Conservation (phyloP, 805 yeast species). For the Teunomyces lycoperdinae region DNA sequence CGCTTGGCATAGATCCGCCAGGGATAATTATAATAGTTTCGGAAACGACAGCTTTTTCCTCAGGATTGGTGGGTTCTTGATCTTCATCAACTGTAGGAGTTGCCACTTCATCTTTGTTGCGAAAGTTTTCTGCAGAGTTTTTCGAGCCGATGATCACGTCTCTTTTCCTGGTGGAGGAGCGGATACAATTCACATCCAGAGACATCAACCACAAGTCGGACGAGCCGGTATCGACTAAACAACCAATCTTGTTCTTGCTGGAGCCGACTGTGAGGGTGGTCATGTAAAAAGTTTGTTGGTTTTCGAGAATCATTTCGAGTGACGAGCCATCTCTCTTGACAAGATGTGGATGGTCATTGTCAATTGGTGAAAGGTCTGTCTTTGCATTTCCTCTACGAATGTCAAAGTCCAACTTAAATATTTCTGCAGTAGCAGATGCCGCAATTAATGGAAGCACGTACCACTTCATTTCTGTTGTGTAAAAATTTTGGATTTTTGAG, state of each 20-base stretch:
- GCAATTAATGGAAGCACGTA: slow-evolving; percentile 2
- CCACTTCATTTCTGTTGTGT: slow-evolving; percentile 7
- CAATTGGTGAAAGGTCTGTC: slow-evolving; percentile 6
- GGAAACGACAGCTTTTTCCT: background rate
- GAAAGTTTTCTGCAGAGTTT: background rate
- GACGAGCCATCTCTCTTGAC: slow-evolving; percentile 16
- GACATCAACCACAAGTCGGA: slow-evolving; percentile 44
- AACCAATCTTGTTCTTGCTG: slow-evolving; percentile 23
- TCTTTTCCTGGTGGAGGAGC: slow-evolving; percentile 3
- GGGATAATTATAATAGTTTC: slow-evolving; percentile 3
- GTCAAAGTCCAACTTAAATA: slow-evolving; percentile 16
- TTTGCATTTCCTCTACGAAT: slow-evolving; percentile 16
- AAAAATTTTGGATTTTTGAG: background rate
- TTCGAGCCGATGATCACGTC: slow-evolving; percentile 1
- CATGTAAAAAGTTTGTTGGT: slow-evolving; percentile 29
- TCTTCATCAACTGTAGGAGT: slow-evolving; percentile 1
- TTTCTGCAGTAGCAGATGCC: slow-evolving; percentile 7
- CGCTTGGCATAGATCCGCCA: slow-evolving; percentile 1
- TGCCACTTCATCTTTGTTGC: background rate
- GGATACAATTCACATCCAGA: slow-evolving; percentile 22
- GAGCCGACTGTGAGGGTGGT: slow-evolving; percentile 31
- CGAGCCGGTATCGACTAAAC: slow-evolving; percentile 41
- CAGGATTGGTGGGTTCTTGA: background rate
- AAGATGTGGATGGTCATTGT: slow-evolving; percentile 10
- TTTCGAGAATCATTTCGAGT: slow-evolving; percentile 17